Conservation (phyloP, 2,329 filamentous ascomycete genomes). For the Xylariales sp. region DNA sequence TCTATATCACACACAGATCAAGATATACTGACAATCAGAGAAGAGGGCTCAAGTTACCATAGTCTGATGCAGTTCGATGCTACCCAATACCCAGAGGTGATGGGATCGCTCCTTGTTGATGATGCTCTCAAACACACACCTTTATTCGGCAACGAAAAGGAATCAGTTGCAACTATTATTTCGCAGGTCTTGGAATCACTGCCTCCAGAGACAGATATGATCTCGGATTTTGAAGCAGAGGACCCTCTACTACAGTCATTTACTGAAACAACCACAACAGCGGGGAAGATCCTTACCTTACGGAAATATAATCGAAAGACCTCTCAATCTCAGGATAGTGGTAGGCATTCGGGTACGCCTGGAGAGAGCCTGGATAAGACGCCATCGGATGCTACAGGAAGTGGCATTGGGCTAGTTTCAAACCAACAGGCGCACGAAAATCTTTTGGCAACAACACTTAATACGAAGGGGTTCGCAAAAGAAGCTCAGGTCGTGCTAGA, state of each 20-base stretch:
- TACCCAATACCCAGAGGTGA: constrained; percentile 62
- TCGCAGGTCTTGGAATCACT: constrained; percentile 55
- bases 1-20: constrained; percentile 1
- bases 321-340: constrained; percentile 33
- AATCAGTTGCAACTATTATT: constrained; percentile 56
- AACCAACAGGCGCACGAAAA: constrained; percentile 69
- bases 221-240: constrained; percentile 54
- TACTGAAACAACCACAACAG: constrained; percentile 55
- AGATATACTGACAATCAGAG: constrained; percentile 43
- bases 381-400: constrained; percentile 53
- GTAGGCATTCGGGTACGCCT: constrained; percentile 32
- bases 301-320: constrained; percentile 52
- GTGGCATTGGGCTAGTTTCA: constrained; percentile 55
- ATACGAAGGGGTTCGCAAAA: constrained; percentile 60
- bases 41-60: constrained; percentile 65
- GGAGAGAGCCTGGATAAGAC: constrained; percentile 48
- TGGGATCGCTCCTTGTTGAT: constrained; percentile 66
- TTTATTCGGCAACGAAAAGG: constrained; percentile 67
- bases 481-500: constrained; percentile 65
- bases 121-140: constrained; percentile 64
- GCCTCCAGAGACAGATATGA: constrained; percentile 49
- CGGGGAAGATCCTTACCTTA: constrained; percentile 62
- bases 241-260: constrained; percentile 57
- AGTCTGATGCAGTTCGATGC: constrained; percentile 69
- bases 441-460: constrained; percentile 59